These are phyloP conservation scores for Hura crepitans DNA, from an alignment of 441 rosid species.

Conservation along the genomic window DNA sequence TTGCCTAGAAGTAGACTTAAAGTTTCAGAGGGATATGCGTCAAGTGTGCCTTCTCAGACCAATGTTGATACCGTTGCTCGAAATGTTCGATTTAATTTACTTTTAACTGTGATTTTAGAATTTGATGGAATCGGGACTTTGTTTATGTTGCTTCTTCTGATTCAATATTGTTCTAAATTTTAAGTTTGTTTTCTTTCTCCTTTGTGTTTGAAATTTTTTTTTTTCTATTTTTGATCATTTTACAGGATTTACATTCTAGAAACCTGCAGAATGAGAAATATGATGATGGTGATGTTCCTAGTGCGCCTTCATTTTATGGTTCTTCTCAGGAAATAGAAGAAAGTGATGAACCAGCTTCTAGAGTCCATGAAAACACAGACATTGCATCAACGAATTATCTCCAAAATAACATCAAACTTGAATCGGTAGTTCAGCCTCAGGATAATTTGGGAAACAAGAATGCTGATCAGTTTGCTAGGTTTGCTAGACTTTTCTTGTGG, in stretches of 20 bases:
- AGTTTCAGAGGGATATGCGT: conserved; percentile 52
- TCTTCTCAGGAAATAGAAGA: conserved; percentile 53
- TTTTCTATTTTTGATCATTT: background rate
- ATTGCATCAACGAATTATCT: conserved; percentile 13
- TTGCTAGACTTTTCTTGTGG: conserved; percentile 19
- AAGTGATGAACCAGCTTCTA: conserved; percentile 36
- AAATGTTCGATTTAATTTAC: conserved; percentile 45
- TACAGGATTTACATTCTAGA: conserved; percentile 46
- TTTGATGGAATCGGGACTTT: background rate
- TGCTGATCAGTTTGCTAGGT: conserved; percentile 61
- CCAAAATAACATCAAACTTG: conserved; percentile 25
- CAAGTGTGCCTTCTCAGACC: conserved; percentile 43
- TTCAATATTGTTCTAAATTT: background rate
- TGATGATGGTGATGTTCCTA: conserved; percentile 64
- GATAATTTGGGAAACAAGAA: conserved; percentile 40
- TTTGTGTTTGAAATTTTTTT: background rate
- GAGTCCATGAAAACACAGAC: conserved; percentile 25
- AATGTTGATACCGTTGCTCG: conserved; percentile 30
- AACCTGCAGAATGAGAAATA: conserved; percentile 32
- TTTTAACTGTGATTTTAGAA: conserved; percentile 8
- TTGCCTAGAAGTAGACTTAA: conserved; percentile 28
- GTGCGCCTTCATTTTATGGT: conserved; percentile 86
- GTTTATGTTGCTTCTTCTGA: background rate
- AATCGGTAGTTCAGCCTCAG: conserved; percentile 33
- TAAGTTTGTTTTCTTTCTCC: background rate